A percentile compares a stretch with the other conserved stretches of the same genome.
These are phyloP conservation scores for Populus ilicifolia DNA, from an alignment of 345 rosid genomes.

Conservation along the genomic window DNA sequence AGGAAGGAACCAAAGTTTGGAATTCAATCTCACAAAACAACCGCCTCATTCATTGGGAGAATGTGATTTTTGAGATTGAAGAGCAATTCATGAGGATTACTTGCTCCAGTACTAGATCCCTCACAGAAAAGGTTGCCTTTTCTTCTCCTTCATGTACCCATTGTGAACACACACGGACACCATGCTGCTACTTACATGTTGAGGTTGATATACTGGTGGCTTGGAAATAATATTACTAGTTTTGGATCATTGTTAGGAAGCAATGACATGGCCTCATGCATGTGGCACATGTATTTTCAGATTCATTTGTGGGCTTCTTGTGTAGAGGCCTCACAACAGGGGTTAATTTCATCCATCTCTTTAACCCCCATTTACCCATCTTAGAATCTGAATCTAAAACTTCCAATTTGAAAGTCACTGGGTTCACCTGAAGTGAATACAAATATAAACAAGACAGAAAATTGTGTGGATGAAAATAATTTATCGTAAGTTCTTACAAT, in stretches of 20 bases:
- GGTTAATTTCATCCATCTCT: too few species aligned
- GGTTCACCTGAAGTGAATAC: too few species aligned
- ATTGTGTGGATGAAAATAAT: too few species aligned
- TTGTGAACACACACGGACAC: neutral
- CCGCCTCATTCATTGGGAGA: conserved; percentile 69
- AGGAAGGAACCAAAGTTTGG: conserved; percentile 88
- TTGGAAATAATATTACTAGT: neutral
- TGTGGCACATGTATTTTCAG: neutral
- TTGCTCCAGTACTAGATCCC: conserved; percentile 68
- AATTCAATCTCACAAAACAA: conserved; percentile 61
- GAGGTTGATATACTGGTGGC: neutral
- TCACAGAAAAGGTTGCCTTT: conserved; percentile 58
- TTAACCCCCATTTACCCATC: too few species aligned
- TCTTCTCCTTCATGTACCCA: neutral
- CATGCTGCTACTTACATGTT: neutral
- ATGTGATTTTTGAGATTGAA: conserved; percentile 63
- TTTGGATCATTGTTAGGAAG: neutral
- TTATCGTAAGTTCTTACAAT: too few species aligned
- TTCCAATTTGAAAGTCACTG: neutral
- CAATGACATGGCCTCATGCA: neutral
- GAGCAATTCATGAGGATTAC: conserved; percentile 81
- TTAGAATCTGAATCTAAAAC: neutral
- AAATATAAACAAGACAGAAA: too few species aligned
- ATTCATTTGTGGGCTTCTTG: neutral
- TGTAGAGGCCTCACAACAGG: too few species aligned